Evolutionary conservation across 805 yeast genomes (phyloP).

Genomic region (Lipomyces oligophaga): DNA sequence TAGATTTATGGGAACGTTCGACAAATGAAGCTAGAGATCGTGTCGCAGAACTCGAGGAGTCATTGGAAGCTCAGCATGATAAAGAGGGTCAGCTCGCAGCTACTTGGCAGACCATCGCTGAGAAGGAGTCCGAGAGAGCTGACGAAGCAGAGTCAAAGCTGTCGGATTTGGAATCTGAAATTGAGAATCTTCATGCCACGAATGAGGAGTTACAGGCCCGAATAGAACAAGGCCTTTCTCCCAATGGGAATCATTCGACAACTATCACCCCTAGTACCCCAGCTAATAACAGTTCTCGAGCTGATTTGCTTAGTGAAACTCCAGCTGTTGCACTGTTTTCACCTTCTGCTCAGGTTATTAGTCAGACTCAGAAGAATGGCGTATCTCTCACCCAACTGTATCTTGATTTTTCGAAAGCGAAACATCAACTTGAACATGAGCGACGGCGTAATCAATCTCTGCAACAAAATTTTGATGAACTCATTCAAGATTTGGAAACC

Average conservation of each 20-base stretch:
- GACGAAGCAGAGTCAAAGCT: conserved; percentile 41
- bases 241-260: background rate
- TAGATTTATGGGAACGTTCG: conserved; percentile 53
- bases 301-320: background rate
- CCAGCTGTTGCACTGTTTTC: conserved; percentile 40
- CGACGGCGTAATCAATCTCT: conserved; percentile 65
- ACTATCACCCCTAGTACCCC: conserved; percentile 21
- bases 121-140: conserved; percentile 39
- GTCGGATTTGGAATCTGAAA: conserved; percentile 44
- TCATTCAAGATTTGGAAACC: conserved; percentile 71
- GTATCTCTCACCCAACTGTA: conserved; percentile 61
- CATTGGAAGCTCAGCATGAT: conserved; percentile 43
- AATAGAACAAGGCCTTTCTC: background rate
- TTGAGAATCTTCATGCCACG: conserved; percentile 33
- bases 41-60: conserved; percentile 50
- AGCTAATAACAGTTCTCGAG: conserved; percentile 14
- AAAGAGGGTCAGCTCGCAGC: conserved; percentile 41
- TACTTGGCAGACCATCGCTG: conserved; percentile 40
- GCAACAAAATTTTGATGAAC: conserved; percentile 64
- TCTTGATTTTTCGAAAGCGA: conserved; percentile 59
- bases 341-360: conserved; percentile 56
- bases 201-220: conserved; percentile 11
- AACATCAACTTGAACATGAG: conserved; percentile 65
- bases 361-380: conserved; percentile 47
- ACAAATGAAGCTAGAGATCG: conserved; percentile 52